Base-by-base conservation (phyloP, 2,329 filamentous ascomycete species). In the Penicillium sp. region DNA sequence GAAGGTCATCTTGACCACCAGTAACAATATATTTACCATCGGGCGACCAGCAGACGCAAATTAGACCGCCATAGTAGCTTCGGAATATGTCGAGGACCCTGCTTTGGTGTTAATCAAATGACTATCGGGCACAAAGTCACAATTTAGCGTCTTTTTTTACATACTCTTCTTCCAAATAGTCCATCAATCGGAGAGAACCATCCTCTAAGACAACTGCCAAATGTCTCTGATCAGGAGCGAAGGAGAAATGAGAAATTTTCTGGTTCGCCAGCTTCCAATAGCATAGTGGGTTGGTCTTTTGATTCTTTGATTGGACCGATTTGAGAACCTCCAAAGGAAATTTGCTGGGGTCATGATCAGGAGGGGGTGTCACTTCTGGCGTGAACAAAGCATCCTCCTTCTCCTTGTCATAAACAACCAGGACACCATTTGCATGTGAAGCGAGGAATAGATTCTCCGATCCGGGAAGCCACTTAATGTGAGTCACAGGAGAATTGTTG, bases 331-430 rank as follows among this genome's bases (percentile, higher is more conserved):
- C 86, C 47, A 96, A 83, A 36, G 69, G 72, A 59, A 62, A 62
- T 55, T 58, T 67, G 52, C 52, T 68, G 48, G 48, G 56, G 51
- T 58, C 64, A 56, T 56, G 70, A 59, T 55, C 63, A 9, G 60
- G 64, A 14, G 55, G 55, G 68, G 70, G 49, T 3, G 67, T 66
- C 13, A 68, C 83, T 69, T 96, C 91, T 0, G 89, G 82, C 3
- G 85, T 81, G 66, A 96, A 94, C 1, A 86, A 81, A 0, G 87
- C 87, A 70, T 97, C 92, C 60, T 97, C 92, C 71, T 94, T 96
- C 69, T 97, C 92, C 75, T 97, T 99, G 75, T 99, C 94, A 65
- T 97, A 99, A 1, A 97, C 91, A 2, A 99, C 84, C 40, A 99
- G 74, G 2, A 89, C 88, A 1, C 94, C 94, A 67, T 99, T 92